Base-by-base conservation (phyloP, 768 basidiomycete genomes). In the Leucosporidium yakuticum region DNA sequence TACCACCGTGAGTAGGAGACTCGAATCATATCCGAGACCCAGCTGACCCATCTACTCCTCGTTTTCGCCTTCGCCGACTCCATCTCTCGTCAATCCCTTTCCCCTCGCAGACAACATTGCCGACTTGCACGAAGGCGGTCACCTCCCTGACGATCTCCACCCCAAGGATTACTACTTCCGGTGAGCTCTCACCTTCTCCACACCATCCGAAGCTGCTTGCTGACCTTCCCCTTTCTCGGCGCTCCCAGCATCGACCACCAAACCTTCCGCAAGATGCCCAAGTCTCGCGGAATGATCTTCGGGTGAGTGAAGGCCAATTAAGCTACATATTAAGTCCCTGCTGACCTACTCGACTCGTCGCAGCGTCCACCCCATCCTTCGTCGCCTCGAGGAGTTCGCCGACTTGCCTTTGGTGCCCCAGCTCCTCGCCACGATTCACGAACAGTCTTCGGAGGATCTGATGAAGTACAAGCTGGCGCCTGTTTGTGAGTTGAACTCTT, bases 221-320 rank as follows among this genome's bases (percentile, higher is more conserved):
- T 50, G 4, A 36, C 44, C 23, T n/a, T 25, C 4, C 4, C 58
- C 14, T 36, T 31, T 34, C n/a, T 32, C 53, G 32, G 19, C 32
- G 4, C 21, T 21, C 11, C n/a, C 50, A 65, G 64, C 36, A 75
- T 78, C 65, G 78, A 79, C 68, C 76, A 78, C 67, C 78, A 80
- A 68, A 79, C 79, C 14, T 80, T 80, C 72, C 76, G 79, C 67
- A 80, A 80, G 73, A 76, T 80, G 0, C 79, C 79, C 7, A 69
- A 71, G 21, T 70, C 77, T 4, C 65, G 69, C 12, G 79, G 75
- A 15, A 79, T 80, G 64, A 77, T 79, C 62, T 80, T 80, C 58
- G 79, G 78, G 64, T 63, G 77, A 77, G 78, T 75, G 51, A 31
- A 39, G 72, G 67, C 4, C 34, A 29, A 7, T 31, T 19, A 15